A percentile compares a stretch with the other conserved stretches of the same genome.
Conservation (phyloP, 257 asterid species). For the Solanum chiquidenum region DNA sequence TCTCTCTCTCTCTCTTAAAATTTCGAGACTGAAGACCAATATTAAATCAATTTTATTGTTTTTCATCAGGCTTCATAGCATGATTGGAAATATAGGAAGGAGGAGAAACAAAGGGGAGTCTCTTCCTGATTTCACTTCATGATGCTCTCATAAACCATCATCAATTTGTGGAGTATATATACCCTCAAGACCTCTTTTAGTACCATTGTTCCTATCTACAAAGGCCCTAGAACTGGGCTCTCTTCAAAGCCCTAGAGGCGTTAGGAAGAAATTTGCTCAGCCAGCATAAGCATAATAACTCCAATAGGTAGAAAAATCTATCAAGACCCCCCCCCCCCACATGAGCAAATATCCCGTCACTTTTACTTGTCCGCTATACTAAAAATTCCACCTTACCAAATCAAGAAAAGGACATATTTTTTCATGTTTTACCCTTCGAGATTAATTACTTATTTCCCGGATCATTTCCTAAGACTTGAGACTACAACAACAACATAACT, state of each 20-base stretch:
- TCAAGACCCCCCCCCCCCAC: neutral
- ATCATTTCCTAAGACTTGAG: neutral
- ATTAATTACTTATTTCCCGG: neutral
- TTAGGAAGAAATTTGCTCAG: neutral
- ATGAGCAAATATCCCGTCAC: neutral
- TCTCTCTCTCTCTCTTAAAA: neutral
- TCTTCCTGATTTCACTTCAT: neutral
- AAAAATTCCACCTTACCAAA: neutral
- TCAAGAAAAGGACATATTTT: neutral
- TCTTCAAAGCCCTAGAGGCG: neutral
- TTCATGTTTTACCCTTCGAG: neutral
- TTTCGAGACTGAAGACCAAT: neutral
- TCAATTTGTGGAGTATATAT: neutral
- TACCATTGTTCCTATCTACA: neutral
- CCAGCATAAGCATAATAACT: neutral
- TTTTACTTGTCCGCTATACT: neutral
- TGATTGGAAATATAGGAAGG: neutral
- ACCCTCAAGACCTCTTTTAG: neutral
- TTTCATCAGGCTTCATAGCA: neutral
- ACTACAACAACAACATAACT: neutral
- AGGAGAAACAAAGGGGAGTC: neutral
- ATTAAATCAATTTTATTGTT: neutral
- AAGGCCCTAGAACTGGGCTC: neutral
- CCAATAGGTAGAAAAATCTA: neutral
- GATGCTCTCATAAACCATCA: neutral